Conservation (phyloP, 1,284 basidiomycete species). For the Wallemia mellicola region DNA sequence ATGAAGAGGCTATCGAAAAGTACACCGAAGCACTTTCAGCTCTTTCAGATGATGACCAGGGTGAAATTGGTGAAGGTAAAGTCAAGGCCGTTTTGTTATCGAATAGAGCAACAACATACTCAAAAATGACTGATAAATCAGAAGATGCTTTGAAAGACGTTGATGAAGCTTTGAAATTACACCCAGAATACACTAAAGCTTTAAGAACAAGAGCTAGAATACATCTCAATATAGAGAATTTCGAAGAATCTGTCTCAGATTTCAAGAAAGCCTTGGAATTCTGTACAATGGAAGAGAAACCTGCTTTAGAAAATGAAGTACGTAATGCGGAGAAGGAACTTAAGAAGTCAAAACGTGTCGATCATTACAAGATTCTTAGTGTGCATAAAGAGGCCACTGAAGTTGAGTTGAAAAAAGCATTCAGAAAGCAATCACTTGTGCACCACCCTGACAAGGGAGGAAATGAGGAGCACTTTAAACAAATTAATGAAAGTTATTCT, state of each 20-base stretch:
- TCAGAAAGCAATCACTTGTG: conserved; percentile 39
- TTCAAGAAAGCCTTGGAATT: conserved; percentile 49
- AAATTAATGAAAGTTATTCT: conserved; percentile 22
- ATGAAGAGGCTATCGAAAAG: not conserved
- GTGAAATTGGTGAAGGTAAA: conserved; percentile 39
- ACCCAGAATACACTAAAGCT: conserved; percentile 46
- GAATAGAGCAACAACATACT: conserved; percentile 50
- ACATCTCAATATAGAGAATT: conserved; percentile 39
- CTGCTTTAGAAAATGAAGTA: conserved; percentile 31
- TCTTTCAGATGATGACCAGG: conserved; percentile 26
- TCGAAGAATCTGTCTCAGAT: conserved; percentile 37
- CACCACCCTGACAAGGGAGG: conserved; percentile 61
- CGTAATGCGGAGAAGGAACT: conserved; percentile 43
- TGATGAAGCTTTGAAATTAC: conserved; percentile 31
- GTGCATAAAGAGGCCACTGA: conserved; percentile 20
- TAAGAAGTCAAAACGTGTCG: conserved; percentile 55
- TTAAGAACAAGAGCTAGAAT: conserved; percentile 55
- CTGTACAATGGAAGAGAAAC: conserved; percentile 29
- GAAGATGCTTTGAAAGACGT: conserved; percentile 40
- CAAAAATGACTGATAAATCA: conserved; percentile 32
- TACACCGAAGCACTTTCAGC: not conserved
- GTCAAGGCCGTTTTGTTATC: conserved; percentile 48
- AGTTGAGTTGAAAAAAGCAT: conserved; percentile 46
- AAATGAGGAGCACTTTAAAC: conserved; percentile 38
- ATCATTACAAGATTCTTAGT: conserved; percentile 29